Conservation (phyloP, 2,329 filamentous ascomycete species). For the Colletotrichum orbiculare region DNA sequence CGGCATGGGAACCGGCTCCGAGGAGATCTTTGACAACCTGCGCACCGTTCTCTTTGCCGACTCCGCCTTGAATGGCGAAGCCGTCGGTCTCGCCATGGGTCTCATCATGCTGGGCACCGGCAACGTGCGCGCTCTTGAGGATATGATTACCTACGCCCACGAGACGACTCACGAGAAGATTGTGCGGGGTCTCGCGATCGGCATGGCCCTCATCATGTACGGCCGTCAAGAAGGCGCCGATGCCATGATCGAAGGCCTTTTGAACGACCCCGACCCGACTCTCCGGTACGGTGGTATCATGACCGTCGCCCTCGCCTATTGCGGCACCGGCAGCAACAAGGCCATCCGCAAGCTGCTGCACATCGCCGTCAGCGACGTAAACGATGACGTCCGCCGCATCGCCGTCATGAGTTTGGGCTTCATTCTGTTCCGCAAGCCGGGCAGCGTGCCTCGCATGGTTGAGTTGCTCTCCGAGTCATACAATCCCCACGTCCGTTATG, state of each 20-base stretch:
- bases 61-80: conserved; percentile 96
- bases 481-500: conserved; percentile 97
- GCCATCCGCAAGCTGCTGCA: conserved; percentile 95
- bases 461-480: conserved; percentile 98
- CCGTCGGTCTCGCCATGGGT: conserved; percentile 95
- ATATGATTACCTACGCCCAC: conserved; percentile 98
- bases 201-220: conserved; percentile 99
- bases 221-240: conserved; percentile 94
- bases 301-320: conserved; percentile 98
- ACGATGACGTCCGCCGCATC: conserved; percentile 94
- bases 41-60: conserved; percentile 91
- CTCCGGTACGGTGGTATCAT: conserved; percentile 97
- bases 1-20: conserved; percentile 94
- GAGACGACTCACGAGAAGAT: conserved; percentile 99
- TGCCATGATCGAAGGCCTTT: conserved; percentile 90
- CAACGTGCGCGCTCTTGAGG: conserved; percentile 90
- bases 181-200: conserved; percentile 91
- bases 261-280: conserved; percentile 93
- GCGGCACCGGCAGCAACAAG: conserved; percentile 97
- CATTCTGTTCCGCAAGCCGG: conserved; percentile 97
- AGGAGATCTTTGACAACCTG: conserved; percentile 90
- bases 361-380: conserved; percentile 96
- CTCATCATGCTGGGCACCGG: conserved; percentile 99
- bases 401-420: conserved; percentile 98
- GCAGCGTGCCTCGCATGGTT: conserved; percentile 97